Conservation (phyloP, 2,329 filamentous ascomycete species). For the Sporothrix curviconia region DNA sequence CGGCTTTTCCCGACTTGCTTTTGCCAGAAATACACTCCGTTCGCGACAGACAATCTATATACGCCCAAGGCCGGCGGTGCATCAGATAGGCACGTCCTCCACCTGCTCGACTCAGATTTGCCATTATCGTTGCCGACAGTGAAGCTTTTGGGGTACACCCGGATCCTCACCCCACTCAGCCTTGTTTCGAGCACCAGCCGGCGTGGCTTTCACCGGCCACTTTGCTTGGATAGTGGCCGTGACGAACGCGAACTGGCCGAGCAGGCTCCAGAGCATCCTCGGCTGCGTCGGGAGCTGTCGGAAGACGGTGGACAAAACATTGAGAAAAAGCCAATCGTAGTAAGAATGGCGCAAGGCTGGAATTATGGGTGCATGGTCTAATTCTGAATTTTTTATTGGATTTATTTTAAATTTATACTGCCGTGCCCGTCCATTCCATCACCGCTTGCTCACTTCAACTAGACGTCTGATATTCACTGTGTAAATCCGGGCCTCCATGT, state of each 20-base stretch:
- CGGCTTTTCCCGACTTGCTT: neutral
- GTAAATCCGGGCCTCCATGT: slow-evolving; percentile 11
- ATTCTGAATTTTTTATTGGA: neutral
- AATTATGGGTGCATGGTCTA: too few relatives aligned
- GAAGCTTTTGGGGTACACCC: too few relatives aligned
- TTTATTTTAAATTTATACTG: neutral
- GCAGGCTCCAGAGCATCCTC: neutral
- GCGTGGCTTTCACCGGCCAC: too few relatives aligned
- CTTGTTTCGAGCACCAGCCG: neutral
- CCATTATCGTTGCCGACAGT: too few relatives aligned
- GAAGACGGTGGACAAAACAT: neutral
- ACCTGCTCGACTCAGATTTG: neutral
- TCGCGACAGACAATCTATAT: neutral
- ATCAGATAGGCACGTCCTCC: neutral
- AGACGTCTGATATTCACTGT: slow-evolving; percentile 12
- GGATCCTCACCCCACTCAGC: too few relatives aligned
- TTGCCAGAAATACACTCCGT: slow-evolving; percentile 1
- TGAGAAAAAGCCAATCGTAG: neutral
- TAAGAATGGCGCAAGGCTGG: neutral
- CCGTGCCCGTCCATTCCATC: neutral
- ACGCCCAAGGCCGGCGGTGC: neutral
- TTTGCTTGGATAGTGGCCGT: neutral
- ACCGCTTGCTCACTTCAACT: too few relatives aligned
- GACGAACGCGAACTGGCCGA: neutral
- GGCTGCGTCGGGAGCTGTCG: slow-evolving; percentile 9